Conservation (phyloP, 1,139 yeast genomes). For the Protomyces inouyei region DNA sequence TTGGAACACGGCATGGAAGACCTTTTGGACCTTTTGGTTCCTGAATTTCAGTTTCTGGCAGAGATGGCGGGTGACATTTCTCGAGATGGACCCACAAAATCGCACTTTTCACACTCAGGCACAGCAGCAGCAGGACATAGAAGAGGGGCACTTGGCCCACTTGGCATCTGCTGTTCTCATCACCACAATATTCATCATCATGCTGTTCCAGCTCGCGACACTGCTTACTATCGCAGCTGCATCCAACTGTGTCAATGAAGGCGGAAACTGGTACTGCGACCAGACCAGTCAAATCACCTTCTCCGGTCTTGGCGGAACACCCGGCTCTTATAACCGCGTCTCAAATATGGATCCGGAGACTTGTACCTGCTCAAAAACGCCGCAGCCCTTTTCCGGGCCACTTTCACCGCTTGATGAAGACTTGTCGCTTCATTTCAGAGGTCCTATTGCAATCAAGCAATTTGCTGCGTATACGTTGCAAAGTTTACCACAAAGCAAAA, state of each 20-base stretch:
- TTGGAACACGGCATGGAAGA: no score
- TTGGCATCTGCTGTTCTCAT: no score
- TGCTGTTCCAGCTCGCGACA: neutral
- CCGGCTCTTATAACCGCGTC: constrained; percentile 73
- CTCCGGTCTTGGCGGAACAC: constrained; percentile 60
- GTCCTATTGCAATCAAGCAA: constrained; percentile 73
- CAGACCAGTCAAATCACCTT: constrained; percentile 64
- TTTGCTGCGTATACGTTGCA: constrained; percentile 68
- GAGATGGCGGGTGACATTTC: neutral
- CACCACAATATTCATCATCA: neutral
- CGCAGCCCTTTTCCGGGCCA: constrained; percentile 61
- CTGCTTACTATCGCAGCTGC: constrained; percentile 19
- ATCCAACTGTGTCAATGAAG: constrained; percentile 35
- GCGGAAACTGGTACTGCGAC: constrained; percentile 46
- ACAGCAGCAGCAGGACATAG: no score
- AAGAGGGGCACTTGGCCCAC: no score
- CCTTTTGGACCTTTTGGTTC: neutral
- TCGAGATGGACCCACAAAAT: neutral
- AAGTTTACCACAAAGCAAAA: constrained; percentile 39
- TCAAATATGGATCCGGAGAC: constrained; percentile 61
- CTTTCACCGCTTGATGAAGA: constrained; percentile 85
- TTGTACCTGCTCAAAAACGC: constrained; percentile 54
- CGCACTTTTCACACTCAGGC: neutral
- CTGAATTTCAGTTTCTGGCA: neutral
- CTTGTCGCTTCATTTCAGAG: constrained; percentile 88